Conservation (phyloP, 495 filamentous ascomycete species). For the Haplographium delicatum region DNA sequence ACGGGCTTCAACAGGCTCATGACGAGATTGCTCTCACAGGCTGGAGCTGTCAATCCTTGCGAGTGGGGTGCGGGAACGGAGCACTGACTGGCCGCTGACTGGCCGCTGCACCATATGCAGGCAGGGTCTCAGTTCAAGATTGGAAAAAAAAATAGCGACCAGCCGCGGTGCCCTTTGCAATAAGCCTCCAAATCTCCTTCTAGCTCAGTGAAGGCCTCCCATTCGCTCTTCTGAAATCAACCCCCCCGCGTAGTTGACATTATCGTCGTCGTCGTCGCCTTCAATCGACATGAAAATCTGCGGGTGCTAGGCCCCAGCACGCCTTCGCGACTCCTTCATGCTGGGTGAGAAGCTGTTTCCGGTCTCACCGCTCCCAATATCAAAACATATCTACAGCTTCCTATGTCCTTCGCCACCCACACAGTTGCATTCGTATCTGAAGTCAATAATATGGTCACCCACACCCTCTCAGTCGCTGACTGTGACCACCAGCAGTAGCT, state of each 20-base stretch:
- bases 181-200: background rate
- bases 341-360: background rate
- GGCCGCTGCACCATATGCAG: too few species aligned
- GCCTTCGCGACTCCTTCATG: background rate
- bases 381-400: too few species aligned
- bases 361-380: background rate
- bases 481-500: background rate
- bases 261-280: background rate
- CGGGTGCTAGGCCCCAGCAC: background rate
- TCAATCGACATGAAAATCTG: background rate
- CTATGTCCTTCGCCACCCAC: background rate
- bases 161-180: too few species aligned
- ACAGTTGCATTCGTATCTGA: background rate
- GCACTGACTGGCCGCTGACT: too few species aligned
- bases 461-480: slow-evolving; percentile 2
- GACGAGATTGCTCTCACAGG: background rate
- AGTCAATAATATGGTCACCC: too few species aligned
- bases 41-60: background rate
- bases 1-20: background rate
- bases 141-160: too few species aligned
- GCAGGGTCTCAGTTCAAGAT: too few species aligned
- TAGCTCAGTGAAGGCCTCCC: background rate
- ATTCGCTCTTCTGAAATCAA: background rate
- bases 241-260: background rate
- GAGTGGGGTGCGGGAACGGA: background rate